These are phyloP conservation scores for Pythium oligandrum DNA, from an alignment of 352 stramenopile genomes.

Conservation along the genomic window DNA sequence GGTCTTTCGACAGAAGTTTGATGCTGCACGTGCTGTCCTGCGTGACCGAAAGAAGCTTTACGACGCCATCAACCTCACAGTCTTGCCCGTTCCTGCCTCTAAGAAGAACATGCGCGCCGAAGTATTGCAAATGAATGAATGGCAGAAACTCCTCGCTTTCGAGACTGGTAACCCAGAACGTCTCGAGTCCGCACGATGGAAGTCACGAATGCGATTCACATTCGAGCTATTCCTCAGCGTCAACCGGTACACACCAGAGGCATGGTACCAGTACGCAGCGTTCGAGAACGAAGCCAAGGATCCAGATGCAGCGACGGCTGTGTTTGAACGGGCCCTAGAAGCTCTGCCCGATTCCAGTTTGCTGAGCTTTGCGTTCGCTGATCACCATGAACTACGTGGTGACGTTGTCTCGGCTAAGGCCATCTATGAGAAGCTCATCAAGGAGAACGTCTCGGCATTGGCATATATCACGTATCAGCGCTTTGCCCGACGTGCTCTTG, in stretches of 20 bases:
- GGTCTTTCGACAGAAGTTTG: slow-evolving; percentile 80
- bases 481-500: slow-evolving; percentile 73
- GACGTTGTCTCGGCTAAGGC: slow-evolving; percentile 59
- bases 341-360: slow-evolving; percentile 79
- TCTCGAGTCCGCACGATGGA: slow-evolving; percentile 70
- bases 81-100: slow-evolving; percentile 46
- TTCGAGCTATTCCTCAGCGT: slow-evolving; percentile 79
- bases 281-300: slow-evolving; percentile 81
- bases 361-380: slow-evolving; percentile 71
- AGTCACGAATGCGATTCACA: slow-evolving; percentile 79
- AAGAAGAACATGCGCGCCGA: slow-evolving; percentile 30
- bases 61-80: slow-evolving; percentile 67
- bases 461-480: slow-evolving; percentile 84
- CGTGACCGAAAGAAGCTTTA: slow-evolving; percentile 83
- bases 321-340: slow-evolving; percentile 76
- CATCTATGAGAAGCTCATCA: slow-evolving; percentile 79
- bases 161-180: slow-evolving; percentile 78
- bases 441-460: slow-evolving; percentile 66
- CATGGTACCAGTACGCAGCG: slow-evolving; percentile 82
- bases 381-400: slow-evolving; percentile 75
- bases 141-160: slow-evolving; percentile 77
- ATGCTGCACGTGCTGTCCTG: slow-evolving; percentile 70
- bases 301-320: slow-evolving; percentile 46
- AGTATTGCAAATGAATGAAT: slow-evolving; percentile 53
- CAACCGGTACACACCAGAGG: slow-evolving; percentile 71